A percentile compares a stretch with the other conserved stretches of the same genome.
Conservation (phyloP, 1,284 basidiomycete species). For the Rhizoctonia solani region DNA sequence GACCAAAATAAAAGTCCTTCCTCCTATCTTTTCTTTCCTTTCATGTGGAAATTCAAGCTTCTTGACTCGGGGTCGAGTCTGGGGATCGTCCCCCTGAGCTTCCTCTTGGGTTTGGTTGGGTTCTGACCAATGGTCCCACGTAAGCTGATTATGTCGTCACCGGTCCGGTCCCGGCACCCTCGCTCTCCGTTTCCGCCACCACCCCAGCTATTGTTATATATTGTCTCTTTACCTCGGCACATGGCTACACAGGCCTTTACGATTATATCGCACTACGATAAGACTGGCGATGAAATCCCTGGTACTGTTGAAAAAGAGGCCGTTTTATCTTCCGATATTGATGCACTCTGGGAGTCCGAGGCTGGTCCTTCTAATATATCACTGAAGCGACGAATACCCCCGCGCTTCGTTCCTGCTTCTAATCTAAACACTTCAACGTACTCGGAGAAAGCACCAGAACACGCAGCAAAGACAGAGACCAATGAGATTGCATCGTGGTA, state of each 20-base stretch:
- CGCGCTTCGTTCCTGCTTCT: slow-evolving; percentile 36
- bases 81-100: too few species aligned
- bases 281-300: neutral
- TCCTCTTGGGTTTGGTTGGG: neutral
- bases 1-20: neutral
- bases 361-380: slow-evolving; percentile 33
- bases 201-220: neutral
- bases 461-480: slow-evolving; percentile 15
- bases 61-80: too few species aligned
- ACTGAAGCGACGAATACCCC: slow-evolving; percentile 30
- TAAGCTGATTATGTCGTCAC: neutral
- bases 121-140: neutral
- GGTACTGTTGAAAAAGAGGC: neutral
- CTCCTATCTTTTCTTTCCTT: neutral
- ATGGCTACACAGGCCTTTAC: slow-evolving; percentile 37
- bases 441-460: neutral
- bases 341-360: slow-evolving; percentile 29
- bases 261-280: slow-evolving; percentile 34
- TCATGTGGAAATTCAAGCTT: too few species aligned
- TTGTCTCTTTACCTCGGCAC: too few species aligned
- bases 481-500: slow-evolving; percentile 37
- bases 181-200: neutral
- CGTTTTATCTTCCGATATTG: slow-evolving; percentile 12
- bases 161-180: neutral
- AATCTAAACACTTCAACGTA: slow-evolving; percentile 17